These are phyloP conservation scores for Leucosporidium scottii DNA, from an alignment of 768 basidiomycete genomes.

Conservation along the genomic window DNA sequence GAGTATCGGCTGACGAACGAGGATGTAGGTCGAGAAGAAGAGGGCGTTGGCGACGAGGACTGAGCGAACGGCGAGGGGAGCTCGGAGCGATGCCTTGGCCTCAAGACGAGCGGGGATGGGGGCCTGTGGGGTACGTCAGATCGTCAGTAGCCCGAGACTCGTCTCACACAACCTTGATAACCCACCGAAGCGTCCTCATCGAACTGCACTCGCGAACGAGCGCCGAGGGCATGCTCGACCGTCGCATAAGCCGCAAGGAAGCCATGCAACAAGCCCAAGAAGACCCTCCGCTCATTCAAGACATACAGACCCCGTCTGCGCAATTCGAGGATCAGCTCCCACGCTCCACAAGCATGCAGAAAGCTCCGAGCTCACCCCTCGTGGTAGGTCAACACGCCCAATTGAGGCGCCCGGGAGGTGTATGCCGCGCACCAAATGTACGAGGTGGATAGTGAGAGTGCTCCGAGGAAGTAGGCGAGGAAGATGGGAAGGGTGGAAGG, in stretches of 20 bases:
- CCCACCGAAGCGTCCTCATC: constrained; percentile 22
- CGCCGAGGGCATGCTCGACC: constrained; percentile 4
- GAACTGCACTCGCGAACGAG: constrained; percentile 17
- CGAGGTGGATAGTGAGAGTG: constrained; percentile 1
- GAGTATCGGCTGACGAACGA: constrained; percentile 20
- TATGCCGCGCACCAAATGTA: constrained; percentile 18
- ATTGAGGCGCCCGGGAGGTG: background rate
- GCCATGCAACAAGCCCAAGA: constrained; percentile 12
- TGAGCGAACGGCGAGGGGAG: background rate
- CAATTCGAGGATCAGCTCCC: background rate
- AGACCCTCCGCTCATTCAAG: constrained; percentile 29
- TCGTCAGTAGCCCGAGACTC: background rate
- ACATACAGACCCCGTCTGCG: constrained; percentile 23
- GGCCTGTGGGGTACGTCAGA: background rate
- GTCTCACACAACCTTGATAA: too few relatives aligned
- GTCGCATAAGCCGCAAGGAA: constrained; percentile 10
- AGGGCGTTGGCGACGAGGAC: background rate
- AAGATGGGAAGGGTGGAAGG: constrained; percentile 1
- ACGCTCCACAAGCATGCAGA: background rate
- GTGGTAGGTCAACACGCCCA: constrained; percentile 23
- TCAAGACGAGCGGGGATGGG: constrained; percentile 24
- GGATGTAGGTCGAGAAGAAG: constrained; percentile 20
- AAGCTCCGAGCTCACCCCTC: constrained; percentile 15
- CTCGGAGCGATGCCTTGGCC: background rate
- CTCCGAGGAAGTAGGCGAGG: constrained; percentile 12